Base-by-base conservation (phyloP, 345 rosid genomes). In the Melaleuca quinquenervia region DNA sequence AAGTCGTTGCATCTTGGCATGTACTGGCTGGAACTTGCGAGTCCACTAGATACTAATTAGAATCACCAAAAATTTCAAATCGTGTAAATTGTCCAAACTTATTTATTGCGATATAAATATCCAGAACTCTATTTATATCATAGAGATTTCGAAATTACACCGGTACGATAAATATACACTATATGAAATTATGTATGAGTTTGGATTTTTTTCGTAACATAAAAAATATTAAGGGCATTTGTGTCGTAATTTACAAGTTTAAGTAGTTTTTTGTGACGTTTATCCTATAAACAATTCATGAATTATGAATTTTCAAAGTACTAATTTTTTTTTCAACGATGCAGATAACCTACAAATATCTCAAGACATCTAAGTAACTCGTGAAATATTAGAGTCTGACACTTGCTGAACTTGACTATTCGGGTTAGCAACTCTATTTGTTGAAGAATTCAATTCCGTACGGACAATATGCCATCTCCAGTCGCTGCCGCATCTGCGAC, bases 381-480 rank as follows among this genome's bases (percentile, higher is more conserved):
- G 0, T 4, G 1, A n/a, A n/a, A n/a, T n/a, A n/a, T n/a, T n/a
- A n/a, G n/a, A 64, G 76, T 29, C 11, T 1, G 1, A 64, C 44
- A 64, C 22, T 32, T 16, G 3, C 6, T 16, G 41, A 64, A 29
- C 11, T 64, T 29, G 44, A 64, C 76, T 1, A 29, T 64, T 64
- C 44, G 22, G 0, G 45, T 64, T 3, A 15, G 45, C 45, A 64
- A 64, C 76, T 29, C 70, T 32, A 64, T 29, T 29, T 20, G 16
- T 29, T 16, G 12, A 64, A 64, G 22, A 64, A 7, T 29, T 64
- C 45, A 64, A 64, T 1, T 29, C 3, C 5, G 44, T 9, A 16
- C 7, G 44, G 44, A 62, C 11, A 3, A 29, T 15, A 29, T 15
- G 22, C 76, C 22, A 41, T 41, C 41, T 41, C 41, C 41, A 41